These are phyloP conservation scores for Berkeleyomyces basicola DNA, from an alignment of 2,329 filamentous ascomycete genomes.

Conservation along the genomic window DNA sequence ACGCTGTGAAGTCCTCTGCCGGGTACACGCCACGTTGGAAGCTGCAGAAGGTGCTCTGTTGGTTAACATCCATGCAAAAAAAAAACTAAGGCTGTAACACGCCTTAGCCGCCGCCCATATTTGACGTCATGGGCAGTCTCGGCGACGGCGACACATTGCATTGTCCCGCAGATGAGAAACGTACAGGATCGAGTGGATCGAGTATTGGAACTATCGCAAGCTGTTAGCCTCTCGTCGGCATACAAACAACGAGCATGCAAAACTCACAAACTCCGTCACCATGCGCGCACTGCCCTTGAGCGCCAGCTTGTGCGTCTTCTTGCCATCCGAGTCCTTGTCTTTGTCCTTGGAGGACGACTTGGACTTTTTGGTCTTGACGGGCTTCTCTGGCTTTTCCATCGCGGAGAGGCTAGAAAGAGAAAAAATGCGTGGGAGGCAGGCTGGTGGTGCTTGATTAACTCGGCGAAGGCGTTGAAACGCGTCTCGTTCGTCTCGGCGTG, in stretches of 20 bases:
- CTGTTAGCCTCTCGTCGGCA: not conserved
- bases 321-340: constrained; percentile 45
- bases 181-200: constrained; percentile 89
- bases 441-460: not conserved
- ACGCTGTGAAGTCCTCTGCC: constrained; percentile 91
- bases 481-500: not conserved
- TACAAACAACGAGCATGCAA: constrained; percentile 31
- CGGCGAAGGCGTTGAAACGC: not conserved
- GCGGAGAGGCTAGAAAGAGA: not conserved
- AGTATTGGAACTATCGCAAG: constrained; percentile 74
- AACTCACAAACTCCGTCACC: constrained; percentile 82
- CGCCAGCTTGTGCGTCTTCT: constrained; percentile 88
- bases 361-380: constrained; percentile 9
- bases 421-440: no score
- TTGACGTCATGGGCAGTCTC: no score
- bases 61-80: not conserved
- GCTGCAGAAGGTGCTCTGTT: constrained; percentile 26
- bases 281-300: constrained; percentile 72
- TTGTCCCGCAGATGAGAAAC: constrained; percentile 17
- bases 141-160: not conserved
- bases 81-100: not conserved
- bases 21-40: constrained; percentile 81
- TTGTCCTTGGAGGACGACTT: constrained; percentile 6
- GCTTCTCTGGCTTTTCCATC: constrained; percentile 1
- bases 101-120: not conserved